Conservation (phyloP, 768 basidiomycete genomes). For the Kwoniella botswanensis region DNA sequence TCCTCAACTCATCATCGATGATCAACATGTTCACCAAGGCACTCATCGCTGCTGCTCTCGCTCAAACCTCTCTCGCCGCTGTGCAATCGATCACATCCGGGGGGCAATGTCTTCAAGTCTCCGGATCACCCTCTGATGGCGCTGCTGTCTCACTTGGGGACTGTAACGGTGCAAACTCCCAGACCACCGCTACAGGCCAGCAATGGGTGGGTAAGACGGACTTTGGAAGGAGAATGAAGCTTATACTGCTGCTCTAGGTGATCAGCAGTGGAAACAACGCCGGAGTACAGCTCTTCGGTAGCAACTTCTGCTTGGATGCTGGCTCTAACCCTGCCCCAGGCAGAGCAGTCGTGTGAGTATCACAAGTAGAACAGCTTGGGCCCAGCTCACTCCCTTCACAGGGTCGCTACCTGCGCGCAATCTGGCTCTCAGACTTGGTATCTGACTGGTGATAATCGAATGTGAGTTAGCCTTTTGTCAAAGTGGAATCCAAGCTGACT, state of each 20-base stretch:
- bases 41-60: slow-evolving; percentile 27
- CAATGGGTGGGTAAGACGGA: slow-evolving; percentile 30
- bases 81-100: slow-evolving; percentile 29
- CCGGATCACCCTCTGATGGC: slow-evolving; percentile 25
- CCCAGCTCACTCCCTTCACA: background rate
- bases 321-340: slow-evolving; percentile 19
- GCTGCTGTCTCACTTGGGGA: slow-evolving; percentile 23
- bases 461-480: slow-evolving; percentile 19
- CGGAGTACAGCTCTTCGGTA: slow-evolving; percentile 35
- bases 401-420: slow-evolving; percentile 20
- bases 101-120: slow-evolving; percentile 34
- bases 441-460: slow-evolving; percentile 33
- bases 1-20: background rate
- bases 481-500: background rate
- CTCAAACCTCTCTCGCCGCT: slow-evolving; percentile 21
- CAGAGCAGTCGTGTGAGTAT: slow-evolving; percentile 19
- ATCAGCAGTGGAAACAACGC: slow-evolving; percentile 37
- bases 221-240: background rate
- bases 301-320: slow-evolving; percentile 37
- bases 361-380: too few species aligned
- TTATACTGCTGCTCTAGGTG: slow-evolving; percentile 10
- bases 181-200: slow-evolving; percentile 31
- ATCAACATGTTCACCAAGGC: slow-evolving; percentile 5
- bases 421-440: slow-evolving; percentile 38
- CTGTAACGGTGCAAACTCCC: slow-evolving; percentile 31